These are phyloP conservation scores for Eutreptiella sp. DNA, from an alignment of 208 protist genomes.

Conservation along the genomic window DNA sequence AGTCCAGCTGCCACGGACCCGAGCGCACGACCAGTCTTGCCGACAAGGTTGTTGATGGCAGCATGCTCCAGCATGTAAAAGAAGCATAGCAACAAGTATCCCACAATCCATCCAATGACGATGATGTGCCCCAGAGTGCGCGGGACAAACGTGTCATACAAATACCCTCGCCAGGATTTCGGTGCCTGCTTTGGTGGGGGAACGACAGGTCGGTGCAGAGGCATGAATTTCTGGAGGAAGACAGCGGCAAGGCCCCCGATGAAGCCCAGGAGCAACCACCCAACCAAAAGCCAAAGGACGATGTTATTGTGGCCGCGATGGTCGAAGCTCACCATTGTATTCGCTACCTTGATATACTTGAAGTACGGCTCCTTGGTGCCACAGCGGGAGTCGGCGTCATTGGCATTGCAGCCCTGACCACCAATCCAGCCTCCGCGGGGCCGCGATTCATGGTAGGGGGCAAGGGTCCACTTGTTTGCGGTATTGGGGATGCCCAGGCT, in stretches of 20 bases:
- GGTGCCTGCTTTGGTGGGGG: background rate
- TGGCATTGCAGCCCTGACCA: conserved; percentile 5
- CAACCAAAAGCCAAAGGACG: conserved; percentile 1
- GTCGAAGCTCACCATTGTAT: conserved; percentile 11
- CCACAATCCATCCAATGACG: conserved; percentile 11
- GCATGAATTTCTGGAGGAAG: background rate
- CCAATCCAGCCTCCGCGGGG: conserved; percentile 6
- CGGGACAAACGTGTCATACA: conserved; percentile 2
- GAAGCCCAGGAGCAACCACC: conserved; percentile 5
- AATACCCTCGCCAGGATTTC: too few species aligned
- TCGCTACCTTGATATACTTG: conserved; percentile 7
- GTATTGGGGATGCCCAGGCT: too few species aligned
- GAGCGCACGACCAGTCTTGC: background rate
- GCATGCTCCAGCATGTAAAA: conserved; percentile 16
- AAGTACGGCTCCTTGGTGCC: conserved; percentile 4
- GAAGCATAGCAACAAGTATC: conserved; percentile 19
- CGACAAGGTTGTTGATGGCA: conserved; percentile 21
- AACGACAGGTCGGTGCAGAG: background rate
- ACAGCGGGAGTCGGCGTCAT: conserved; percentile 3
- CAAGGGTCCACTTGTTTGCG: too few species aligned
- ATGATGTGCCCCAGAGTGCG: conserved; percentile 1
- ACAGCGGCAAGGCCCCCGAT: background rate
- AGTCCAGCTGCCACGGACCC: conserved; percentile 5
- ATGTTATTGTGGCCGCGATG: background rate
- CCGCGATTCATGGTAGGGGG: too few species aligned